Percentiles rank a stretch among this genome's conserved stretches.
These are phyloP conservation scores for Omphalotus olearius DNA, from an alignment of 1,284 basidiomycete species.

Conservation along the genomic window DNA sequence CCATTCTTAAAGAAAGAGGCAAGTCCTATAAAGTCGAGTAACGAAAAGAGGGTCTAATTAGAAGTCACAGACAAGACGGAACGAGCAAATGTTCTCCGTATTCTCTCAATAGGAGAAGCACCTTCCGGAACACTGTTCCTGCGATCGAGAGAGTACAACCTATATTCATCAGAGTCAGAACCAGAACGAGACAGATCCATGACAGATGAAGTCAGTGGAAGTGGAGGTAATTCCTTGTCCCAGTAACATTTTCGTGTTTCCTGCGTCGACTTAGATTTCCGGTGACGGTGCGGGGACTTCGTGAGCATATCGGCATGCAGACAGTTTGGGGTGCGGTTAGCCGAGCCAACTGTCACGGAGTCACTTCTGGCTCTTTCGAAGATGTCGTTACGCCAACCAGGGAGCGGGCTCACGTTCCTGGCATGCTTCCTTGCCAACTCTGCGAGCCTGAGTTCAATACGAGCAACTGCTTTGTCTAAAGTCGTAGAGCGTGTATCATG, in stretches of 20 bases:
- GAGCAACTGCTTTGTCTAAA: slow-evolving; percentile 9
- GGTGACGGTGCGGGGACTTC: background rate
- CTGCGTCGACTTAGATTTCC: background rate
- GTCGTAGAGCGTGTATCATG: slow-evolving; percentile 3
- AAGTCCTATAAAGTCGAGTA: too few relatives aligned
- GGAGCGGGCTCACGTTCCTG: slow-evolving; percentile 2
- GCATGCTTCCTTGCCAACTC: slow-evolving; percentile 2
- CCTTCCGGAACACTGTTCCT: too few relatives aligned
- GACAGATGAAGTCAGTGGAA: background rate
- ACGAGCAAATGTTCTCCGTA: too few relatives aligned
- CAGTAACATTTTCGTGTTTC: background rate
- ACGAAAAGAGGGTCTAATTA: too few relatives aligned
- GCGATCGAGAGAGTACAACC: too few relatives aligned
- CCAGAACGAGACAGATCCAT: too few relatives aligned
- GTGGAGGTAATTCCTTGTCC: slow-evolving; percentile 6
- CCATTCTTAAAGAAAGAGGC: too few relatives aligned
- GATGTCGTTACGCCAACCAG: slow-evolving; percentile 4
- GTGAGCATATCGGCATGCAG: background rate
- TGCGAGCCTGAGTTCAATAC: slow-evolving; percentile 7
- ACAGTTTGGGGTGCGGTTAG: background rate
- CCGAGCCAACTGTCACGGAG: background rate
- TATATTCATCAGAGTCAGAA: too few relatives aligned
- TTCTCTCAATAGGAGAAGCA: too few relatives aligned
- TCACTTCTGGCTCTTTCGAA: background rate
- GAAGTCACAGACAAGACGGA: too few relatives aligned